A percentile compares a stretch with the other conserved stretches of the same genome.
Evolutionary conservation across 108 stramenopile genomes (phyloP).

Genomic region (Nannochloropsis gaditana): DNA sequence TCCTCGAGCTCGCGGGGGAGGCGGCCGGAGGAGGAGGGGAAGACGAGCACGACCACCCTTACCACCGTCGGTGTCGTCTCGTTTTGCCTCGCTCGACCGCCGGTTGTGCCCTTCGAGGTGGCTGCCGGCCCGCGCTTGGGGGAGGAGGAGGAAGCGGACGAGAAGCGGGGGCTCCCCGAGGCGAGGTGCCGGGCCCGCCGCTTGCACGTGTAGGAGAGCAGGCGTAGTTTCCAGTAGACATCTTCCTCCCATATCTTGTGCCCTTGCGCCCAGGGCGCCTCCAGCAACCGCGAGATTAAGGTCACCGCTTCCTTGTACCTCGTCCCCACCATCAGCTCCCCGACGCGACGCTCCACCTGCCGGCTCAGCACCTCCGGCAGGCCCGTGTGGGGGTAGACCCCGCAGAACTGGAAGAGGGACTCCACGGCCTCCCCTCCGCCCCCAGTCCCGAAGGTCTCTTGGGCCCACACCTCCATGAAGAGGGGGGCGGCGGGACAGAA

Average conservation of each 20-base stretch:
- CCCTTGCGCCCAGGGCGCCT: neutral
- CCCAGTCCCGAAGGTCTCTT: neutral
- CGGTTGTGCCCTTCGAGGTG: neutral
- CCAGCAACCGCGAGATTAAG: neutral
- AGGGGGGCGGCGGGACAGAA: neutral
- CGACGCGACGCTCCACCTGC: neutral
- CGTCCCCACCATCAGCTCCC: neutral
- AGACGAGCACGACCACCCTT: slow-evolving; percentile 12
- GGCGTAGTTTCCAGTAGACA: slow-evolving; percentile 14
- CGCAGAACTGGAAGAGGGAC: neutral
- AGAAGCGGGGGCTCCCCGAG: neutral
- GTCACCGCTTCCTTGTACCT: neutral
- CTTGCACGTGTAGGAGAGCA: neutral
- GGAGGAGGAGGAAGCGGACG: neutral
- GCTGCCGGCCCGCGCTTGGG: neutral
- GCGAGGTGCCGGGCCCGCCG: neutral
- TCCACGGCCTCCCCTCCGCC: neutral
- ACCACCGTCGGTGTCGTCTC: neutral
- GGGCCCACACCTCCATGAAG: neutral
- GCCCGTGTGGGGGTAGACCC: neutral
- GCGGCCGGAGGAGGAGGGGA: slow-evolving; percentile 3
- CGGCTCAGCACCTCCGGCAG: neutral
- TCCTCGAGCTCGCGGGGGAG: neutral
- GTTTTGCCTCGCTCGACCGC: neutral
- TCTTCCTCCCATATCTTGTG: slow-evolving; percentile 12